A percentile compares a stretch with the other conserved stretches of the same genome.
Conservation (phyloP, 257 asterid genomes). For the Fraxinus anomala region DNA sequence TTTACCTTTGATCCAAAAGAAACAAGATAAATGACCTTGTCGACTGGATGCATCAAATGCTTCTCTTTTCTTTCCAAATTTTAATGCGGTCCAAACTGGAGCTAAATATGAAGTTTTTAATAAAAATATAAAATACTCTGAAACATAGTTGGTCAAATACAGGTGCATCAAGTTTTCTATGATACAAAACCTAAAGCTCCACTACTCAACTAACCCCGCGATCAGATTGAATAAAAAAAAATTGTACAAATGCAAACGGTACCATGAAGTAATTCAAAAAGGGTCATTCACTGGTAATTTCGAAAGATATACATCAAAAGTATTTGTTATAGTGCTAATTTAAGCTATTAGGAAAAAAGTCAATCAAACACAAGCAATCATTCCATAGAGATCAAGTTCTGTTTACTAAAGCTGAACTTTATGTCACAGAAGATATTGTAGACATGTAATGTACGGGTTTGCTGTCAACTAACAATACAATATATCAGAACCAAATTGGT, state of each 20-base stretch:
- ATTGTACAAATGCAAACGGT: neutral
- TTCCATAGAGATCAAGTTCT: neutral
- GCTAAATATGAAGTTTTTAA: neutral
- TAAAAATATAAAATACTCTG: no score
- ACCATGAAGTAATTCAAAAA: neutral
- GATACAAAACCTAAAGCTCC: neutral
- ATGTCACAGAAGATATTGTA: neutral
- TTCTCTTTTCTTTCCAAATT: neutral
- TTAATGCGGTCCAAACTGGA: neutral
- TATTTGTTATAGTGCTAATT: neutral
- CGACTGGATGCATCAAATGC: neutral
- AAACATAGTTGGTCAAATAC: neutral
- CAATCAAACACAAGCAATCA: neutral
- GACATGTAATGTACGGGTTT: neutral
- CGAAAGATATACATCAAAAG: neutral
- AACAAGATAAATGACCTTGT: neutral
- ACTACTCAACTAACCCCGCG: neutral
- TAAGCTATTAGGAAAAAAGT: neutral
- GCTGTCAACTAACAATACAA: neutral
- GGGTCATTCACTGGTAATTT: neutral
- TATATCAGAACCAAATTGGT: neutral
- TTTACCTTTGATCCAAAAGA: neutral
- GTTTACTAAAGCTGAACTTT: neutral
- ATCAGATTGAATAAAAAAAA: neutral
- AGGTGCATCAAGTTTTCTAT: neutral